A percentile compares a stretch with the other conserved stretches of the same genome.
phyloP scores from a whole-genome alignment of 2,329 filamentous ascomycete species.

The Raffaelea deltoideospora region DNA sequence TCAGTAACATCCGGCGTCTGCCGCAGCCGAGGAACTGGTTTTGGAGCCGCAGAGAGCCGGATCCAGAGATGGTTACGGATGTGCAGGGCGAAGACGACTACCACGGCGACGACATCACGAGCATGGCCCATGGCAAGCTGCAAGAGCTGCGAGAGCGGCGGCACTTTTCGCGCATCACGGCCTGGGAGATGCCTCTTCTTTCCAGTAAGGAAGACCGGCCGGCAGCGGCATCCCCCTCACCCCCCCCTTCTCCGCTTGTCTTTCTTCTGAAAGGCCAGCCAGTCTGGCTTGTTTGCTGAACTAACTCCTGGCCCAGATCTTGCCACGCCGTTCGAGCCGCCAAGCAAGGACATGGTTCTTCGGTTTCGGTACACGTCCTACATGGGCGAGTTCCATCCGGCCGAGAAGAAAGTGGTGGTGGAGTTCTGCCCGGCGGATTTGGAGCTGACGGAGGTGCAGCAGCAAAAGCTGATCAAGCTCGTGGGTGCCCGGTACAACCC shows the following conservation, averaged over 20 bases:
- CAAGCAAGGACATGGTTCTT: constrained; percentile 52
- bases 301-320: constrained; percentile 44
- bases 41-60: constrained; percentile 34
- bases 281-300: background rate
- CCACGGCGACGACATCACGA: constrained; percentile 71
- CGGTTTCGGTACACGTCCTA: constrained; percentile 96
- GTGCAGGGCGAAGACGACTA: constrained; percentile 46
- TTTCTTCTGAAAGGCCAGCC: too few relatives aligned
- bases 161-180: constrained; percentile 72
- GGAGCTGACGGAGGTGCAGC: constrained; percentile 50
- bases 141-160: constrained; percentile 78
- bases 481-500: constrained; percentile 80
- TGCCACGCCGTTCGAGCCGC: constrained; percentile 64
- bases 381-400: constrained; percentile 85
- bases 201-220: too few relatives aligned
- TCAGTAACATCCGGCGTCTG: too few relatives aligned
- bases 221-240: too few relatives aligned
- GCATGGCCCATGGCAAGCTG: constrained; percentile 70
- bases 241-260: background rate
- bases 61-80: constrained; percentile 30
- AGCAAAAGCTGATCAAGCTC: constrained; percentile 74
- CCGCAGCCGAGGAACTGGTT: too few relatives aligned
- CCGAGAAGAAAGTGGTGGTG: constrained; percentile 84
- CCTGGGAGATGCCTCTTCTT: constrained; percentile 92
- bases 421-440: constrained; percentile 71